Evolutionary conservation across 2,329 filamentous ascomycete genomes (phyloP).

Genomic region (Plenodomus lindquistii): DNA sequence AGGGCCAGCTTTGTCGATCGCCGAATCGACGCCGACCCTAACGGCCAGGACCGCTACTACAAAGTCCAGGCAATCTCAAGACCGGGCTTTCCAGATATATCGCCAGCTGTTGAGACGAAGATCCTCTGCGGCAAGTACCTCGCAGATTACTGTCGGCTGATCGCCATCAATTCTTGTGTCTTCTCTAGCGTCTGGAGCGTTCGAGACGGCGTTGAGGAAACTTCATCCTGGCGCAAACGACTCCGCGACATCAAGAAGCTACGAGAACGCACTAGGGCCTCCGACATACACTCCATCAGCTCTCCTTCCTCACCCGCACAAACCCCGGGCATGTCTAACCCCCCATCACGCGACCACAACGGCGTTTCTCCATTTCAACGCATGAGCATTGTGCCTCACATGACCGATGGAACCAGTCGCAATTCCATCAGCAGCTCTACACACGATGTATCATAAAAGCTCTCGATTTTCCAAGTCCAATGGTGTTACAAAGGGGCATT

Average conservation of each 20-base stretch:
- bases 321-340: conserved; percentile 29
- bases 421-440: conserved; percentile 43
- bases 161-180: conserved; percentile 91
- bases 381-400: conserved; percentile 40
- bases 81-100: conserved; percentile 87
- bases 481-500: conserved; percentile 9
- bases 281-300: conserved; percentile 13
- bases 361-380: conserved; percentile 37
- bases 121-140: conserved; percentile 83
- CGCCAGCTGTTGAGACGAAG: conserved; percentile 85
- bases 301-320: conserved; percentile 28
- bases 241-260: conserved; percentile 83
- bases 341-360: conserved; percentile 34
- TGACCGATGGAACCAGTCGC: conserved; percentile 43
- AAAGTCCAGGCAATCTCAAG: conserved; percentile 88
- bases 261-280: conserved; percentile 60
- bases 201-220: conserved; percentile 75
- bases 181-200: conserved; percentile 90
- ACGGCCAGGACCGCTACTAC: conserved; percentile 66
- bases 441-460: conserved; percentile 26
- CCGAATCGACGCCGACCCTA: conserved; percentile 47
- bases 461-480: neutral
- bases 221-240: conserved; percentile 87
- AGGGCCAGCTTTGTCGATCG: conserved; percentile 72
- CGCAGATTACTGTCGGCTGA: conserved; percentile 80